Conservation (phyloP, 1,284 basidiomycete species). For the Baeospora myosura region DNA sequence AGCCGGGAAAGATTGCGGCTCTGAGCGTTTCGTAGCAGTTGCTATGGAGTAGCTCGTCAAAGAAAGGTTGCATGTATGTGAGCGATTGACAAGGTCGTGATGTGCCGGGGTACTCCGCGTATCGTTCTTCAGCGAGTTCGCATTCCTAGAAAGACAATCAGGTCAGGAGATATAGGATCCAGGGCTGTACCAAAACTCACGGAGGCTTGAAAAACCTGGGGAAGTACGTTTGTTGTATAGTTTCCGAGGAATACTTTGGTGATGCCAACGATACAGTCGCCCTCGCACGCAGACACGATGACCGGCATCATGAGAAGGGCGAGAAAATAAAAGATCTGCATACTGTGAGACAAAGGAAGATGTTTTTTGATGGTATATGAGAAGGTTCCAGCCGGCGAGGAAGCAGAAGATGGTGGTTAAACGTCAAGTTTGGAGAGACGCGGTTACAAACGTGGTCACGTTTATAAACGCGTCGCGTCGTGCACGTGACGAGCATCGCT, state of each 20-base stretch:
- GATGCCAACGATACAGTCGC: slow-evolving; percentile 53
- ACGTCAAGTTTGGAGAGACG: too few species aligned
- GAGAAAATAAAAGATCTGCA: slow-evolving; percentile 6
- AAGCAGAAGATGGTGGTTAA: too few species aligned
- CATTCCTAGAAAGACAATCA: slow-evolving; percentile 1
- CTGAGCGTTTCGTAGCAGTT: slow-evolving; percentile 37
- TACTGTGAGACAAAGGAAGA: too few species aligned
- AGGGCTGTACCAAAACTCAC: slow-evolving; percentile 7
- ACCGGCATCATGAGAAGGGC: slow-evolving; percentile 21
- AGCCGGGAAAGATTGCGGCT: slow-evolving; percentile 50
- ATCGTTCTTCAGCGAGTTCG: neutral
- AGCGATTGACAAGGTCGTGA: neutral
- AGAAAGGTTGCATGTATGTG: slow-evolving; percentile 38
- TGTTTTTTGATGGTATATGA: too few species aligned
- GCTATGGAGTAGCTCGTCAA: slow-evolving; percentile 37
- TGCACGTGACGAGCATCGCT: too few species aligned
- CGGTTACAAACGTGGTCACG: too few species aligned
- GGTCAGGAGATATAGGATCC: too few species aligned
- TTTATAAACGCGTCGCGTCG: too few species aligned
- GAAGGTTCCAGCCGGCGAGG: too few species aligned
- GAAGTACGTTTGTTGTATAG: slow-evolving; percentile 35
- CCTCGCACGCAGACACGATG: slow-evolving; percentile 54
- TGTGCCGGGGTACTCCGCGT: neutral
- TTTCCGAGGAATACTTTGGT: slow-evolving; percentile 47
- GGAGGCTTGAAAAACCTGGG: slow-evolving; percentile 25